Percentiles rank a stretch among this genome's conserved stretches.
These are phyloP conservation scores for Myxozyma kluyveri DNA, from an alignment of 805 yeast genomes.

Conservation along the genomic window DNA sequence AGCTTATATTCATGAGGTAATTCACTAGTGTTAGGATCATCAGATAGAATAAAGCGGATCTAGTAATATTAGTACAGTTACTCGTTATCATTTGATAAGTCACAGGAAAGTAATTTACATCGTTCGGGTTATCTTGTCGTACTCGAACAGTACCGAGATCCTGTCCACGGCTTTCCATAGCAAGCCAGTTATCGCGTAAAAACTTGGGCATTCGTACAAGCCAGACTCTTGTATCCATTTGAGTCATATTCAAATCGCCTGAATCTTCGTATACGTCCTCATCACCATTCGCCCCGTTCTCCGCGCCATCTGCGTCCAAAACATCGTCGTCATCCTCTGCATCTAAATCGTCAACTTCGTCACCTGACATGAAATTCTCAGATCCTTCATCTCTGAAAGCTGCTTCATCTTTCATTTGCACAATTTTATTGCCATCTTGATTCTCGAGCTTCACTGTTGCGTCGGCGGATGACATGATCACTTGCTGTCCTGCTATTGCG, in stretches of 20 bases:
- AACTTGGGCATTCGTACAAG: conserved; percentile 86
- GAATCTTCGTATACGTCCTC: conserved; percentile 58
- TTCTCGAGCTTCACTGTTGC: too few relatives aligned
- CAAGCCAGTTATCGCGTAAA: conserved; percentile 76
- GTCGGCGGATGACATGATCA: too few relatives aligned
- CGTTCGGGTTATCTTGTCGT: conserved; percentile 44
- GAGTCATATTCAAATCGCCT: conserved; percentile 68
- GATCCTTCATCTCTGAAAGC: too few relatives aligned
- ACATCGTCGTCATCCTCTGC: too few relatives aligned
- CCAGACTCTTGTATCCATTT: conserved; percentile 78
- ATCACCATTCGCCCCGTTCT: conserved; percentile 25
- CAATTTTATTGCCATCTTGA: too few relatives aligned
- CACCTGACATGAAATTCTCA: too few relatives aligned
- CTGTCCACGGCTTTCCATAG: conserved; percentile 62
- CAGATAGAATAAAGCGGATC: conserved; percentile 41
- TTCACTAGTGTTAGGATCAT: conserved; percentile 45
- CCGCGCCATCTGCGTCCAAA: background rate
- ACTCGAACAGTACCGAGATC: conserved; percentile 76
- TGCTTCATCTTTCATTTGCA: too few relatives aligned
- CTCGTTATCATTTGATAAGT: background rate
- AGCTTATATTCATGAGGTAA: conserved; percentile 86
- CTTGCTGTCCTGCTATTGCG: too few relatives aligned
- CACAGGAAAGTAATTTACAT: conserved; percentile 13
- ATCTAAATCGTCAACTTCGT: too few relatives aligned
- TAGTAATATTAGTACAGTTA: conserved; percentile 9